Conservation (phyloP, 495 filamentous ascomycete genomes). For the Penicillium pulvis region DNA sequence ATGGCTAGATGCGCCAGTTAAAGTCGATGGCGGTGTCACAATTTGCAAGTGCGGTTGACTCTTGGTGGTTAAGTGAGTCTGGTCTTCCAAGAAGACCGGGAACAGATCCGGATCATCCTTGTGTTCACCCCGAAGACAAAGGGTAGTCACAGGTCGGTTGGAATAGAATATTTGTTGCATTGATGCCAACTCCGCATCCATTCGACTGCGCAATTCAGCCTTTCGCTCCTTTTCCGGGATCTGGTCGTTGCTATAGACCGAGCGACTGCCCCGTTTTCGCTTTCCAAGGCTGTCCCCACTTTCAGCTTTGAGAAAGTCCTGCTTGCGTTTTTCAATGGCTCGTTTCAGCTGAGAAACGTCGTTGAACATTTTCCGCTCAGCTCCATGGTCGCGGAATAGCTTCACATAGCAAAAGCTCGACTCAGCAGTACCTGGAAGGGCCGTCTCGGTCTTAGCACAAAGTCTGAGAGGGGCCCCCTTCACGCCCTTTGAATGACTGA, state of each 20-base stretch:
- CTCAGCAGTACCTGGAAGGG: constrained; percentile 59
- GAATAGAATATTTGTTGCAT: constrained; percentile 7
- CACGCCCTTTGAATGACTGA: constrained; percentile 96
- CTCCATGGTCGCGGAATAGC: constrained; percentile 94
- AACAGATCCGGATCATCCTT: constrained; percentile 11
- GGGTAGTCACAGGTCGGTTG: not conserved
- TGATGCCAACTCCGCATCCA: constrained; percentile 1
- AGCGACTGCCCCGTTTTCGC: constrained; percentile 1
- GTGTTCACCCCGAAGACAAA: not conserved
- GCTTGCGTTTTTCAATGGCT: constrained; percentile 88
- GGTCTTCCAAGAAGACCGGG: not conserved
- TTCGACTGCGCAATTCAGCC: not conserved
- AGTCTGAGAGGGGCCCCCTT: constrained; percentile 93
- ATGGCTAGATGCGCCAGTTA: too few relatives aligned
- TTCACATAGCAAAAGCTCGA: constrained; percentile 95
- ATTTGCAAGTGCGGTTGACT: too few relatives aligned
- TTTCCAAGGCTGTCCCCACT: not conserved
- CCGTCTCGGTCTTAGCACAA: constrained; percentile 81
- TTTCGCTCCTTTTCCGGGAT: not conserved
- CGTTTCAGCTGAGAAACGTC: constrained; percentile 93
- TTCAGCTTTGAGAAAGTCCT: not conserved
- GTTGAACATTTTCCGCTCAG: constrained; percentile 92
- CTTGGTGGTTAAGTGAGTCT: not conserved
- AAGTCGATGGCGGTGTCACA: not conserved
- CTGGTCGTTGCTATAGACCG: not conserved